A percentile compares a stretch with the other conserved stretches of the same genome.
These are phyloP conservation scores for Penicillium sp. DNA, from an alignment of 2,329 filamentous ascomycete species.

Conservation along the genomic window DNA sequence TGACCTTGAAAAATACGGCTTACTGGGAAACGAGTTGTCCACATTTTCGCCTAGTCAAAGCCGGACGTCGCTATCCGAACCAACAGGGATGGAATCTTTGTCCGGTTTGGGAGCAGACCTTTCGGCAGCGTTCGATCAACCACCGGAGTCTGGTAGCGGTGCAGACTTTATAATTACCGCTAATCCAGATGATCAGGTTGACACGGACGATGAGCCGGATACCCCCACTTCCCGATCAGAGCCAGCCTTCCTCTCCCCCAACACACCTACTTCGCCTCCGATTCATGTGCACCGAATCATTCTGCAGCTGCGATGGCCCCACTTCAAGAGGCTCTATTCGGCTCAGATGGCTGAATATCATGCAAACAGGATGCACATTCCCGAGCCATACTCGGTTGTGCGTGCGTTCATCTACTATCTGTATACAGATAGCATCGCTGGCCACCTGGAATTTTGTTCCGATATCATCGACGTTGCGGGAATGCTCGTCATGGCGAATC, in stretches of 20 bases:
- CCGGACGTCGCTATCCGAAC: too few species aligned
- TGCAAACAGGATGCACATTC: slow-evolving; percentile 93
- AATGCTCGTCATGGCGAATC: slow-evolving; percentile 91
- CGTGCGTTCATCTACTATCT: slow-evolving; percentile 92
- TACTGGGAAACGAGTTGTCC: slow-evolving; percentile 70
- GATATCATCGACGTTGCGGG: slow-evolving; percentile 77
- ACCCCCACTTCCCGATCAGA: too few species aligned
- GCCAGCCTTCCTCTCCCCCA: too few species aligned
- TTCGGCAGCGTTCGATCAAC: slow-evolving; percentile 74
- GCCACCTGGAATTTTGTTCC: slow-evolving; percentile 52
- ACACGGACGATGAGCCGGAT: too few species aligned
- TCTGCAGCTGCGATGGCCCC: slow-evolving; percentile 87
- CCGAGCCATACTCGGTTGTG: slow-evolving; percentile 88
- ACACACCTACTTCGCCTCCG: too few species aligned
- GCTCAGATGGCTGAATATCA: slow-evolving; percentile 97
- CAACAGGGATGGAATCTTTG: too few species aligned
- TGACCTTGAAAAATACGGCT: slow-evolving; percentile 84
- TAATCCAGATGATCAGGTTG: slow-evolving; percentile 60
- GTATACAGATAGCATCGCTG: slow-evolving; percentile 80
- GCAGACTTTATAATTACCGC: slow-evolving; percentile 89
- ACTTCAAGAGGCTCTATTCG: slow-evolving; percentile 84
- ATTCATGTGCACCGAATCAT: slow-evolving; percentile 96
- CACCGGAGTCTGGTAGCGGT: slow-evolving; percentile 73
- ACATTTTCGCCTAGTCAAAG: too few species aligned
- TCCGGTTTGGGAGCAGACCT: slow-evolving; percentile 74